Conservation (phyloP, 2,329 filamentous ascomycete species). For the Trichoderma sp. region DNA sequence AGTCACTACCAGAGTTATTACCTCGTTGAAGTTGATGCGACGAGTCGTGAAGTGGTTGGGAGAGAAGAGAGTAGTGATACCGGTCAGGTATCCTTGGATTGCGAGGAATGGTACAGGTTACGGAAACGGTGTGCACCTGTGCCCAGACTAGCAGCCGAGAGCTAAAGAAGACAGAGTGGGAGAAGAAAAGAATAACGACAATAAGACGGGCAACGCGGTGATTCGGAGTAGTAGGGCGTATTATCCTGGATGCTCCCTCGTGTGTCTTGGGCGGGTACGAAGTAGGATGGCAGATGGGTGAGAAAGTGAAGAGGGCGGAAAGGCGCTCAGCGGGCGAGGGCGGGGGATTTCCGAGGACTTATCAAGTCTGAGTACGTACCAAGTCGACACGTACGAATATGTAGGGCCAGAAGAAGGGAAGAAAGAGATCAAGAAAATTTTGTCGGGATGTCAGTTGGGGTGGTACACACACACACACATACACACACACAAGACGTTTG, state of each 20-base stretch:
- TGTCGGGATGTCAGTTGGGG: not conserved
- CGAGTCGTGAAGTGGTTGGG: not conserved
- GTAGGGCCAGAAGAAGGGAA: no score
- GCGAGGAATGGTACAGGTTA: slow-evolving; percentile 16
- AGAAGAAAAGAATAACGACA: not conserved
- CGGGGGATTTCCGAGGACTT: slow-evolving; percentile 25
- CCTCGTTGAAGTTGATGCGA: not conserved
- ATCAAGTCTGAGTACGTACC: not conserved
- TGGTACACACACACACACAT: not conserved
- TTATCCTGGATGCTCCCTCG: slow-evolving; percentile 20
- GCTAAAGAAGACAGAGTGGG: not conserved
- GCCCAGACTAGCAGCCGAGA: slow-evolving; percentile 7
- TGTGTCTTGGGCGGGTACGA: slow-evolving; percentile 23
- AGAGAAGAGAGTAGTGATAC: not conserved
- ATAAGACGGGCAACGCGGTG: not conserved
- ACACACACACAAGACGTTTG: not conserved
- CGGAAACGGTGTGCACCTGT: slow-evolving; percentile 12
- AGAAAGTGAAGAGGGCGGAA: slow-evolving; percentile 9
- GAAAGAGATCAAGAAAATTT: not conserved
- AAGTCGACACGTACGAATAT: no score
- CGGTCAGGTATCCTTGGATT: not conserved
- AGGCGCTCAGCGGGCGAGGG: slow-evolving; percentile 12
- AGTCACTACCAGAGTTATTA: not conserved
- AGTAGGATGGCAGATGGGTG: not conserved
- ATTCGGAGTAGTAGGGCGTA: no score